Percentiles rank a stretch among this genome's conserved stretches.
Evolutionary conservation across 257 asterid genomes (phyloP).

Genomic region (Jacaranda mimosifolia): DNA sequence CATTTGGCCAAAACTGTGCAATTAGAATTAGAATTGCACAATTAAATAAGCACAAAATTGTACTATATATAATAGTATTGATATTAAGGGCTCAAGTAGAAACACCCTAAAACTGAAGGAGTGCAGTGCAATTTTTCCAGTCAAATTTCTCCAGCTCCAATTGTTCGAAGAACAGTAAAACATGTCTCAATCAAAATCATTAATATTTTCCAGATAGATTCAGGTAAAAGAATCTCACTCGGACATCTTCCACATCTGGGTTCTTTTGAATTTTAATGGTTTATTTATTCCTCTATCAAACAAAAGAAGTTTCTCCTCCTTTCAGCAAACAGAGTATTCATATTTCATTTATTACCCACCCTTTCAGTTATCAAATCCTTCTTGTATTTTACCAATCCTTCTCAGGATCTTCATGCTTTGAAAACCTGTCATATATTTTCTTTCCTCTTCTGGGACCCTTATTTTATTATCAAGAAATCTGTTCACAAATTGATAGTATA

Average conservation of each 20-base stretch:
- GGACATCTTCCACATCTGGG: constrained; percentile 40
- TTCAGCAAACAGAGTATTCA: constrained; percentile 26
- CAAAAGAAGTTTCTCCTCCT: constrained; percentile 52
- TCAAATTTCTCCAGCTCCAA: constrained; percentile 41
- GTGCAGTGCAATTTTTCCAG: constrained; percentile 18
- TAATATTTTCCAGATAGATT: constrained; percentile 38
- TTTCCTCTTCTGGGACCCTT: constrained; percentile 8
- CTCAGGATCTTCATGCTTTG: constrained; percentile 24
- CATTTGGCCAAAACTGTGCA: too few species aligned
- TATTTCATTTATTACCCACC: constrained; percentile 32
- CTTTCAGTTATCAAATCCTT: constrained; percentile 4
- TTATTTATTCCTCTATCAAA: constrained; percentile 43
- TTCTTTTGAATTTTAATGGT: constrained; percentile 10
- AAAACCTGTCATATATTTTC: constrained; percentile 5
- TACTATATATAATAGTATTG: too few species aligned
- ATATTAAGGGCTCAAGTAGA: neutral
- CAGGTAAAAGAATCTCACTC: constrained; percentile 44
- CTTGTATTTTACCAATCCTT: constrained; percentile 31
- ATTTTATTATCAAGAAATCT: constrained; percentile 1
- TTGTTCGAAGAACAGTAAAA: constrained; percentile 40
- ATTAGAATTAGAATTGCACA: too few species aligned
- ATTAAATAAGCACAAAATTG: too few species aligned
- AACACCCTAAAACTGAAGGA: constrained; percentile 22
- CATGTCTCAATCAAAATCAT: constrained; percentile 40
- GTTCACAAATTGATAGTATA: constrained; percentile 3